These are phyloP conservation scores for Pseudisothecium myosuroides DNA, from an alignment of 225 moss, liverwort and hornwort species.

Conservation along the genomic window DNA sequence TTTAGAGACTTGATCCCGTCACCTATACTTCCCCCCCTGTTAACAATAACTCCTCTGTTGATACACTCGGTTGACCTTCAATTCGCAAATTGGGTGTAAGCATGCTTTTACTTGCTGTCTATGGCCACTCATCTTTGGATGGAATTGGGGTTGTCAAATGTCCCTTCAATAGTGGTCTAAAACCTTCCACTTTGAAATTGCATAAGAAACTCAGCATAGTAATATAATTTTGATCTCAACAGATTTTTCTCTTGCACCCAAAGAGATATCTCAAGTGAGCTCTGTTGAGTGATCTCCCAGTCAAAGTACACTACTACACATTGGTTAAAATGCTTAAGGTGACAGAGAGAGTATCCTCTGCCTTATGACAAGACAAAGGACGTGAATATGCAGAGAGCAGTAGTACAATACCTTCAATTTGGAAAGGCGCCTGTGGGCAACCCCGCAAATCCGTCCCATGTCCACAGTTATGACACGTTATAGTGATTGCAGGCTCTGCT, in stretches of 20 bases:
- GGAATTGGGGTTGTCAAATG: background rate
- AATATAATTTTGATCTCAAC: background rate
- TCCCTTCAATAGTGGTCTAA: background rate
- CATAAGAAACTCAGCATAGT: background rate
- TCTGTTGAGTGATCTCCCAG: background rate
- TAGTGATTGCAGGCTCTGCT: conserved; percentile 75
- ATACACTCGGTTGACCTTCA: background rate
- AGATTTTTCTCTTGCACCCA: background rate
- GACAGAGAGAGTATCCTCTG: background rate
- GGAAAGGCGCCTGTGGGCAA: conserved; percentile 84
- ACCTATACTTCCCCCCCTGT: background rate
- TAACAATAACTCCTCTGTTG: background rate
- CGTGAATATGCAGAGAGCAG: background rate
- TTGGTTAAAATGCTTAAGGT: background rate
- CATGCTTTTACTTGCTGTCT: background rate
- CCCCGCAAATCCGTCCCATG: conserved; percentile 94
- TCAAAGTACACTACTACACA: background rate
- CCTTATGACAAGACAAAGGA: background rate
- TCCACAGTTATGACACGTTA: conserved; percentile 89
- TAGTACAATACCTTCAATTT: conserved; percentile 47
- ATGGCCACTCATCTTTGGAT: background rate
- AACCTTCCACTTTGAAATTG: background rate
- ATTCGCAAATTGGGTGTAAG: background rate
- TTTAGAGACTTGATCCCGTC: background rate
- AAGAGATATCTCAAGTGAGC: background rate